Conservation (phyloP, 768 basidiomycete species). For the Leccinellum luteum region DNA sequence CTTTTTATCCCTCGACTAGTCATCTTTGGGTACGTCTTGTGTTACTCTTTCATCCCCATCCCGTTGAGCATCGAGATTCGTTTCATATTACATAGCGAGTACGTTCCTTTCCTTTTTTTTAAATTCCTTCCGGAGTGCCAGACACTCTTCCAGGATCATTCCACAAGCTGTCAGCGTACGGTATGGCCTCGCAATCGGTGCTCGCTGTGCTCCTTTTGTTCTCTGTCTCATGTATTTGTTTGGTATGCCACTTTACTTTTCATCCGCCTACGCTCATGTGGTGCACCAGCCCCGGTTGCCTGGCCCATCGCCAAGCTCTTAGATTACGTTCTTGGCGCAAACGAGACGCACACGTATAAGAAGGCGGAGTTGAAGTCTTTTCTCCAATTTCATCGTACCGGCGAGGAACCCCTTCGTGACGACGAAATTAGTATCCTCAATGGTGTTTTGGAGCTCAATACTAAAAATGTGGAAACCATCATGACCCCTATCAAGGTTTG, state of each 20-base stretch:
- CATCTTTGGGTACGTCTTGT: constrained; percentile 68
- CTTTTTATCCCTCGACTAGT: constrained; percentile 38
- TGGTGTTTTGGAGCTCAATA: constrained; percentile 74
- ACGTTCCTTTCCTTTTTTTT: constrained; percentile 11
- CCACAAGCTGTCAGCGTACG: constrained; percentile 74
- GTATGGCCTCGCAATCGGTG: constrained; percentile 80
- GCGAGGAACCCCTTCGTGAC: constrained; percentile 71
- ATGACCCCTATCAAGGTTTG: constrained; percentile 77
- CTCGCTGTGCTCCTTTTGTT: constrained; percentile 73
- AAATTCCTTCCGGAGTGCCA: neutral
- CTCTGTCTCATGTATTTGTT: constrained; percentile 68
- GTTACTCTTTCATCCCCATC: neutral
- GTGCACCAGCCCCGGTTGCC: constrained; percentile 63
- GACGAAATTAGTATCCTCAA: constrained; percentile 82
- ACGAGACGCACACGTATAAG: constrained; percentile 75
- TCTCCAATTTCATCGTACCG: constrained; percentile 74
- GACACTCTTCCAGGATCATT: constrained; percentile 46
- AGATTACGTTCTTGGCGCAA: constrained; percentile 73
- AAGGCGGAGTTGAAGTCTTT: constrained; percentile 80
- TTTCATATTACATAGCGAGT: constrained; percentile 34
- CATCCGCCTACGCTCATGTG: neutral
- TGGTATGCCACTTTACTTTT: constrained; percentile 21
- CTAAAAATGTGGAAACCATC: constrained; percentile 70
- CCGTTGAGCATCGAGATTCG: neutral
- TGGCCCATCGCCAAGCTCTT: constrained; percentile 71